phyloP scores from a whole-genome alignment of 352 stramenopile genomes.

The Globisporangium viniferum region DNA sequence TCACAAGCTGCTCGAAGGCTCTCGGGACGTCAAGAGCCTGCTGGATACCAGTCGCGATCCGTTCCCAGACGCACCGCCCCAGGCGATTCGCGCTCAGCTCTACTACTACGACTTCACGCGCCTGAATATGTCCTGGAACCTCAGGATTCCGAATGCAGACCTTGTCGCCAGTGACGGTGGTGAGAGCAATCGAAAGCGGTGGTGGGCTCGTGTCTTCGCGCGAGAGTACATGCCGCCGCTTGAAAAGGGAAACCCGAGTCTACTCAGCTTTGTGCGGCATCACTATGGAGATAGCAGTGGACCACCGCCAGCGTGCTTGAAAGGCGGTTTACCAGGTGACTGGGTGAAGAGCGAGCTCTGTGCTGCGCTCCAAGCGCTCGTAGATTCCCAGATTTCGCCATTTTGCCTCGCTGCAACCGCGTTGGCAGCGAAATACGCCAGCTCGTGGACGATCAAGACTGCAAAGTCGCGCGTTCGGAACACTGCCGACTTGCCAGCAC shows the following conservation, averaged over 20 bases:
- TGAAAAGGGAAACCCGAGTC: conserved; percentile 40
- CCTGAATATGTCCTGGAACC: conserved; percentile 57
- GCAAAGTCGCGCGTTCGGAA: not conserved
- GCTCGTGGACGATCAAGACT: not conserved
- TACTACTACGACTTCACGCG: conserved; percentile 90
- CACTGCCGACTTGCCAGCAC: not conserved
- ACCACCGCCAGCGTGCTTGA: not conserved
- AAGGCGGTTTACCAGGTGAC: not conserved
- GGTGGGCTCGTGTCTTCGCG: conserved; percentile 42
- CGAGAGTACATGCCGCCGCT: conserved; percentile 41
- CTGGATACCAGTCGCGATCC: conserved; percentile 57
- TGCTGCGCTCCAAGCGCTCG: not conserved
- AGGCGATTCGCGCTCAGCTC: conserved; percentile 52
- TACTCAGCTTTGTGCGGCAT: conserved; percentile 41
- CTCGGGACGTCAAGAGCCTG: conserved; percentile 54
- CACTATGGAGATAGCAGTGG: conserved; percentile 18
- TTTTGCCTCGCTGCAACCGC: not conserved
- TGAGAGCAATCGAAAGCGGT: conserved; percentile 13
- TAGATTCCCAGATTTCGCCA: conserved; percentile 4
- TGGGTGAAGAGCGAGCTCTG: not conserved
- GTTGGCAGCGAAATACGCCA: not conserved
- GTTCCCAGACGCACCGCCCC: conserved; percentile 38
- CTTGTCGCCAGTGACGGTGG: not conserved
- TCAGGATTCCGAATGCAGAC: conserved; percentile 16
- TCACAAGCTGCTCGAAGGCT: conserved; percentile 74